Evolutionary conservation across 495 filamentous ascomycete species (phyloP).

Genomic region (Neurospora terricola): DNA sequence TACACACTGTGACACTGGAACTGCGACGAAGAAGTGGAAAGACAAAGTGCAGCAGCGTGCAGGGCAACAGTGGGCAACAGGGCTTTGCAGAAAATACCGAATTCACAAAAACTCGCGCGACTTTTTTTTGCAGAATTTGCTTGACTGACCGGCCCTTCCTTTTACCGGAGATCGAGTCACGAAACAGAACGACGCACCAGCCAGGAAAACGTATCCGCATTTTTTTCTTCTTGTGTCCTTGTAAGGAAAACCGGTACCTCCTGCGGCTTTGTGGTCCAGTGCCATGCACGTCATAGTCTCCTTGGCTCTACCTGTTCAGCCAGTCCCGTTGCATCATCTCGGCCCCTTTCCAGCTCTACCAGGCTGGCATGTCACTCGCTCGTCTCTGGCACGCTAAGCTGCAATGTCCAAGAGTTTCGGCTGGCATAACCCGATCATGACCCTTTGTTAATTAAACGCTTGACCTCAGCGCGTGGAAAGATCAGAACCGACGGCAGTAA

Average conservation of each 20-base stretch:
- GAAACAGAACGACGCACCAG: not conserved
- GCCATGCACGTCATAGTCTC: not conserved
- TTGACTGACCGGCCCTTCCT: not conserved
- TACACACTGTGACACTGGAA: not conserved
- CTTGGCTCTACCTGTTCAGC: not conserved
- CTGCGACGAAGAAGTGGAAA: not conserved
- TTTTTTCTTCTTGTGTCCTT: not conserved
- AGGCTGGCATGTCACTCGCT: not conserved
- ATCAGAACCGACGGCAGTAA: not conserved
- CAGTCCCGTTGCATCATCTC: not conserved
- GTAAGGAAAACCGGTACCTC: not conserved
- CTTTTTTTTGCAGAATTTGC: not conserved
- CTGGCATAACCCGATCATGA: not conserved
- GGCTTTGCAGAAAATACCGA: not conserved
- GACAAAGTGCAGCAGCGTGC: not conserved
- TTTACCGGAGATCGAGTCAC: not conserved
- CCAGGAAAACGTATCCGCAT: not conserved
- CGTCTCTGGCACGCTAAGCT: not conserved
- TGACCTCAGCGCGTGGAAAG: not conserved
- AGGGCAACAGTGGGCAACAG: not conserved
- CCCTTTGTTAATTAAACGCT: not conserved
- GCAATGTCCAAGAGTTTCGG: not conserved
- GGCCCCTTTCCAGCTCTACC: not conserved
- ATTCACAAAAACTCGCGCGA: not conserved
- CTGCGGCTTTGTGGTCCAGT: not conserved